phyloP scores from a whole-genome alignment of 2,329 filamentous ascomycete species.

The Aaosphaeria pasadenensis region DNA sequence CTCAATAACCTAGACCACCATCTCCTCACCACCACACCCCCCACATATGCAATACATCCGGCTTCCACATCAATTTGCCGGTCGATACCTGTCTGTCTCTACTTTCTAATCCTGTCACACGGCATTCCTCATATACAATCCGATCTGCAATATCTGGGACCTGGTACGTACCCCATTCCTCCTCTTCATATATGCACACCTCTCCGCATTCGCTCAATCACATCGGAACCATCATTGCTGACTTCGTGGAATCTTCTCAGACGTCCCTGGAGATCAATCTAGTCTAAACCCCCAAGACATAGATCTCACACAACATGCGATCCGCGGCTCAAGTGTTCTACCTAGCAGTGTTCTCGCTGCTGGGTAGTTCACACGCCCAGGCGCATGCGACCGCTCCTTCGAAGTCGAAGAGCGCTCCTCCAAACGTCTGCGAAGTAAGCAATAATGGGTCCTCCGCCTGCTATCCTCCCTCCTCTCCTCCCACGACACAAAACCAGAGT shows the following conservation, averaged over 20 bases:
- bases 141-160: too few species aligned
- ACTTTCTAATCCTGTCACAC: too few species aligned
- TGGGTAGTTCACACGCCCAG: slow-evolving; percentile 47
- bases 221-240: slow-evolving; percentile 15
- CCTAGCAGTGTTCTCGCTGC: slow-evolving; percentile 60
- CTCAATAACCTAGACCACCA: too few species aligned
- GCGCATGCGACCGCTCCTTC: slow-evolving; percentile 30
- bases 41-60: too few species aligned
- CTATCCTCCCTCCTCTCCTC: slow-evolving; percentile 10
- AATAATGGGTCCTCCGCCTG: slow-evolving; percentile 19
- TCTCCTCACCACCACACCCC: too few species aligned
- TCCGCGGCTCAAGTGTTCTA: slow-evolving; percentile 57
- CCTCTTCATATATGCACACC: too few species aligned
- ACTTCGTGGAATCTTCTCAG: slow-evolving; percentile 19
- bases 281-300: too few species aligned
- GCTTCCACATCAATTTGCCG: too few species aligned
- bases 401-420: slow-evolving; percentile 35
- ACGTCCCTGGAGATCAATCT: not conserved
- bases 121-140: too few species aligned
- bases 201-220: not conserved
- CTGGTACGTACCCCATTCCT: too few species aligned
- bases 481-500: slow-evolving; percentile 16
- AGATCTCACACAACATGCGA: slow-evolving; percentile 43
- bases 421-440: slow-evolving; percentile 58
- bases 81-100: too few species aligned